Conservation (phyloP, 805 yeast genomes). For the Wickerhamiella hasegawae region DNA sequence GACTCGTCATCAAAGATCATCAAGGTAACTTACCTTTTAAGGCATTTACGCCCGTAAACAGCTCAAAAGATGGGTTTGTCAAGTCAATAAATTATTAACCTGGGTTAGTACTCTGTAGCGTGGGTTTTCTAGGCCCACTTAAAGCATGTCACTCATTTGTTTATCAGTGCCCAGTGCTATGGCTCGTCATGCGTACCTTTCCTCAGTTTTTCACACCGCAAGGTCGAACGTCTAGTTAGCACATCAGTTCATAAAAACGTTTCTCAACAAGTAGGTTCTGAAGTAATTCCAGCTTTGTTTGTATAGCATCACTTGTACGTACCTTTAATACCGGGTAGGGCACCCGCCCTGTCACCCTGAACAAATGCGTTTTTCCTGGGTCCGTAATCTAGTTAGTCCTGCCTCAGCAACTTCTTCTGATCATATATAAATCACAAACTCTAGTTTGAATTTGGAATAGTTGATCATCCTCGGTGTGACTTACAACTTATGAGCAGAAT, state of each 20-base stretch:
- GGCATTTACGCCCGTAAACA: not conserved
- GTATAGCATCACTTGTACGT: constrained; percentile 27
- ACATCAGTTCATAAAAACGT: constrained; percentile 29
- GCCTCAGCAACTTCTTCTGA: constrained; percentile 26
- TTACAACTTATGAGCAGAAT: not conserved
- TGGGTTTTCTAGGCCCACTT: constrained; percentile 97
- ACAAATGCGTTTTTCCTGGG: not conserved
- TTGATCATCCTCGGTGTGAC: constrained; percentile 27
- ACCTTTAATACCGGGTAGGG: too few species aligned
- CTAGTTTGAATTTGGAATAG: constrained; percentile 43
- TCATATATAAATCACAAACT: constrained; percentile 44
- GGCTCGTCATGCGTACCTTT: constrained; percentile 44
- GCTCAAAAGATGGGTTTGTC: not conserved
- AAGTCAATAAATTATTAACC: constrained; percentile 2
- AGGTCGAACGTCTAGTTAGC: constrained; percentile 9
- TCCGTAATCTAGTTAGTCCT: constrained; percentile 1
- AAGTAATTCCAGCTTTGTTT: constrained; percentile 99
- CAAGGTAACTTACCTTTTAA: constrained; percentile 24
- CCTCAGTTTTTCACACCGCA: too few species aligned
- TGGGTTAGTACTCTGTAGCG: constrained; percentile 46
- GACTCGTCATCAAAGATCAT: constrained; percentile 95
- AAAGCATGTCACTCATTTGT: constrained; percentile 86
- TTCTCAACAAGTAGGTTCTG: constrained; percentile 78
- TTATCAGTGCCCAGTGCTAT: constrained; percentile 99
- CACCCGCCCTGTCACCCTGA: too few species aligned